phyloP scores from a whole-genome alignment of 306 rosid species.

The Delonix regia region DNA sequence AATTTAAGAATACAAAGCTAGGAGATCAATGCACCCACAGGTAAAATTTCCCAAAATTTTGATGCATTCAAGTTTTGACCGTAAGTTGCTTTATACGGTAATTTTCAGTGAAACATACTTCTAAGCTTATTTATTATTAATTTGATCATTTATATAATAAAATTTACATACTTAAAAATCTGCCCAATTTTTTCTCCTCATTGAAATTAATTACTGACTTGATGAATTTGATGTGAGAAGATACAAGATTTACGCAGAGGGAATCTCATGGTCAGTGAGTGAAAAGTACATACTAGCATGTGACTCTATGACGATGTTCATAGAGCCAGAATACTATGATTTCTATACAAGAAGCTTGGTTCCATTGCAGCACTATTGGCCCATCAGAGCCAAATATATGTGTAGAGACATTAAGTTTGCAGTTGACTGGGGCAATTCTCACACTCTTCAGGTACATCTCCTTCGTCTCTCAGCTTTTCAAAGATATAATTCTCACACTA shows the following conservation, averaged over 20 bases:
- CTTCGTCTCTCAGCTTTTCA: conserved; percentile 7
- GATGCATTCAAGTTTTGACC: too few species aligned
- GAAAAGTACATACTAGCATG: conserved; percentile 59
- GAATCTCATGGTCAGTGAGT: conserved; percentile 60
- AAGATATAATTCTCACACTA: too few species aligned
- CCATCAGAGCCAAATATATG: conserved; percentile 37
- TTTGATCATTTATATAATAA: too few species aligned
- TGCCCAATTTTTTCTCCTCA: too few species aligned
- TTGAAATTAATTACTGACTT: neutral
- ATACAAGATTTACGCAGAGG: conserved; percentile 63
- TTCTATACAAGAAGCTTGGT: conserved; percentile 54
- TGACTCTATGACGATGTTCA: conserved; percentile 56
- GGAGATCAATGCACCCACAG: conserved; percentile 57
- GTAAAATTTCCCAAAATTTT: conserved; percentile 24
- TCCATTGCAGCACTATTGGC: conserved; percentile 54
- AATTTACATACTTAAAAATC: too few species aligned
- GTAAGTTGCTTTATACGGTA: too few species aligned
- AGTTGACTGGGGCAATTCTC: conserved; percentile 57
- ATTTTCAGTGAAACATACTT: too few species aligned
- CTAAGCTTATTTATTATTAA: too few species aligned
- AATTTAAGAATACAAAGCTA: conserved; percentile 41
- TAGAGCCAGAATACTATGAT: conserved; percentile 46
- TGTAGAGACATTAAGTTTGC: conserved; percentile 51
- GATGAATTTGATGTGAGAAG: conserved; percentile 26
- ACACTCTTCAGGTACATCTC: conserved; percentile 37